These are phyloP conservation scores for Sporobolus alterniflorus DNA, from an alignment of 202 grass and related monocot species.

Conservation along the genomic window DNA sequence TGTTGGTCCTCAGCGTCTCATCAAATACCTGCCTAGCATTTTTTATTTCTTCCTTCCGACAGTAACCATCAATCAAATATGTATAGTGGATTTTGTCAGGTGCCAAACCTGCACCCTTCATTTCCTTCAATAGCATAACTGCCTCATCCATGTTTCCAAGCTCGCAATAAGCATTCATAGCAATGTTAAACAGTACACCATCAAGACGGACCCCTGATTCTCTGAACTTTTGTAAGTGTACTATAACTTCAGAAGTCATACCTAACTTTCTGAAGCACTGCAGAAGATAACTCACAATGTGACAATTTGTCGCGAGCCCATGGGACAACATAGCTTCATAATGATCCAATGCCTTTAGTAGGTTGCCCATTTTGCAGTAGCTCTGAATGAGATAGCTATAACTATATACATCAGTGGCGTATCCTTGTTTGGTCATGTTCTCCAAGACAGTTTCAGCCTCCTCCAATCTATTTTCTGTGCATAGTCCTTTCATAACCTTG, in stretches of 20 bases:
- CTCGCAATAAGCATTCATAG: constrained; percentile 63
- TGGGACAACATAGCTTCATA: constrained; percentile 68
- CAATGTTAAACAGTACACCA: constrained; percentile 70
- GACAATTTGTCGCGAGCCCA: constrained; percentile 53
- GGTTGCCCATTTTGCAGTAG: constrained; percentile 65
- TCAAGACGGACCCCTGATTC: constrained; percentile 67
- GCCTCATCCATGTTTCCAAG: constrained; percentile 67
- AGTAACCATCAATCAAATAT: constrained; percentile 77
- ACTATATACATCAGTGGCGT: constrained; percentile 51
- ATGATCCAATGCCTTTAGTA: constrained; percentile 61
- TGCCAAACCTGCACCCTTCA: constrained; percentile 52
- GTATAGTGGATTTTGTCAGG: constrained; percentile 84
- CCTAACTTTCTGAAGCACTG: constrained; percentile 62
- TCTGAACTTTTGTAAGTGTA: constrained; percentile 59
- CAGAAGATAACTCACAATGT: constrained; percentile 60
- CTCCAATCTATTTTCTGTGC: constrained; percentile 69
- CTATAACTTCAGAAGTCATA: constrained; percentile 53
- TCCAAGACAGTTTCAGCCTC: constrained; percentile 80
- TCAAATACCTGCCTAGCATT: constrained; percentile 68
- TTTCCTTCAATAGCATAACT: constrained; percentile 67
- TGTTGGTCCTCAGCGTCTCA: constrained; percentile 66
- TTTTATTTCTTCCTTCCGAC: constrained; percentile 65
- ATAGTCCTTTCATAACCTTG: constrained; percentile 71
- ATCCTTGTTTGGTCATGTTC: constrained; percentile 52
- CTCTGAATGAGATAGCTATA: constrained; percentile 73